Conservation (phyloP, 169 alveolate species). For the Plasmodium coatneyi region DNA sequence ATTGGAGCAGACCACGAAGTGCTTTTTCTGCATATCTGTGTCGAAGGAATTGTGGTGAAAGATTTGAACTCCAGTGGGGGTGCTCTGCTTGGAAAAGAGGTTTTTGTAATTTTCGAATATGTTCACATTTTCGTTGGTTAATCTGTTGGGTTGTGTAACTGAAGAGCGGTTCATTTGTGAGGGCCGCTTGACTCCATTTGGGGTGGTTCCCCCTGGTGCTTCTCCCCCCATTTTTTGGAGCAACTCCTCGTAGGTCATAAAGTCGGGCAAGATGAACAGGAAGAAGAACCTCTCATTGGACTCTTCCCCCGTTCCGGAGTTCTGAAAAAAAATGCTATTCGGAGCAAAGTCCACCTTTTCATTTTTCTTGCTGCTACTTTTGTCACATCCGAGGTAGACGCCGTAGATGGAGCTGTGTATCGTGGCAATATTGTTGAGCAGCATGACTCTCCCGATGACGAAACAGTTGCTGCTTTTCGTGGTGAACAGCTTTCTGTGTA, state of each 20-base stretch:
- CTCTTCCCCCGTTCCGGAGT: conserved; percentile 4
- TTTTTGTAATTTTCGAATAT: conserved; percentile 71
- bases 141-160: background rate
- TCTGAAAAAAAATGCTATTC: conserved; percentile 68
- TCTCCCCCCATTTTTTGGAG: background rate
- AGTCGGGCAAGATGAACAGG: conserved; percentile 58
- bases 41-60: conserved; percentile 31
- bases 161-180: background rate
- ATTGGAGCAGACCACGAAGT: conserved; percentile 76
- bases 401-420: conserved; percentile 71
- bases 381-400: conserved; percentile 65
- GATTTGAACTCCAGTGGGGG: conserved; percentile 20
- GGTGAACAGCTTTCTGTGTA: conserved; percentile 58
- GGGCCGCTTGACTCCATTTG: background rate
- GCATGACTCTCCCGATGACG: conserved; percentile 74
- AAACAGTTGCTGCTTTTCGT: conserved; percentile 66
- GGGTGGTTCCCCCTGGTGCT: too few species aligned
- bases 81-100: conserved; percentile 44
- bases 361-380: conserved; percentile 35
- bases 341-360: conserved; percentile 48
- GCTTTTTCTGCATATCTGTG: conserved; percentile 44
- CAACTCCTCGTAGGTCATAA: conserved; percentile 48
- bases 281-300: conserved; percentile 42
- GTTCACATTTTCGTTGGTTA: conserved; percentile 24
- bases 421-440: conserved; percentile 25